phyloP scores from a whole-genome alignment of 2,329 filamentous ascomycete species.

The Gnomoniopsis smithogilvyi region DNA sequence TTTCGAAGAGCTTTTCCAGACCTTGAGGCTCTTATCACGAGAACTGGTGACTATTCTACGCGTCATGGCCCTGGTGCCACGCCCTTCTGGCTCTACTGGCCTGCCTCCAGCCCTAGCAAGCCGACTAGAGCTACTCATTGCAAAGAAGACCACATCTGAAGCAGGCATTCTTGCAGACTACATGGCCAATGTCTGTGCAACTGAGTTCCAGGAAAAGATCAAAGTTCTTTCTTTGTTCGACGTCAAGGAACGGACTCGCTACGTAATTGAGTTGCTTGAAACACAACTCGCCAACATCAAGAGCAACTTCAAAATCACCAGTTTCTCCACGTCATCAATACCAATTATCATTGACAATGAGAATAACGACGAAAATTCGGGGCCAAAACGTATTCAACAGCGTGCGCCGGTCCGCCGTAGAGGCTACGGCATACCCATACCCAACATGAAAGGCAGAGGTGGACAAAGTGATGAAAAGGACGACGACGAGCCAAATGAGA shows the following conservation, averaged over 20 bases:
- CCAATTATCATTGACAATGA: conserved; percentile 59
- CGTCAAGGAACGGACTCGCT: conserved; percentile 72
- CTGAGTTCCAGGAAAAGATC: conserved; percentile 86
- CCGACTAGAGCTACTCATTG: conserved; percentile 83
- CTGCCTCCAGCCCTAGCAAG: conserved; percentile 83
- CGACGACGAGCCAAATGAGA: conserved; percentile 81
- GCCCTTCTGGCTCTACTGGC: conserved; percentile 58
- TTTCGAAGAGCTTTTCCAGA: conserved; percentile 68
- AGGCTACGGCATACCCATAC: conserved; percentile 24
- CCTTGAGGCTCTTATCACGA: conserved; percentile 78
- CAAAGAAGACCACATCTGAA: conserved; percentile 75
- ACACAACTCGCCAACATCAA: conserved; percentile 82
- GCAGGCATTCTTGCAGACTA: conserved; percentile 89
- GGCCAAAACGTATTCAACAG: conserved; percentile 29
- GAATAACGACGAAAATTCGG: conserved; percentile 42
- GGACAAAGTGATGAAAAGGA: conserved; percentile 51
- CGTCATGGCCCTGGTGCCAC: conserved; percentile 78
- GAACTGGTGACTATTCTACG: conserved; percentile 83
- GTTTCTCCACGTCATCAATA: conserved; percentile 65
- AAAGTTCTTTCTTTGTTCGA: conserved; percentile 79
- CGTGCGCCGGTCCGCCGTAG: conserved; percentile 21
- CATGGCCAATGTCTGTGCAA: conserved; percentile 90
- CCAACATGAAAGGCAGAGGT: conserved; percentile 24
- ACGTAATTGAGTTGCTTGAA: conserved; percentile 79
- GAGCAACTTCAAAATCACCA: conserved; percentile 80